Percentiles rank a stretch among this genome's conserved stretches.
phyloP scores from a whole-genome alignment of 1,139 yeast genomes.

The Kodamaea anthophila region DNA sequence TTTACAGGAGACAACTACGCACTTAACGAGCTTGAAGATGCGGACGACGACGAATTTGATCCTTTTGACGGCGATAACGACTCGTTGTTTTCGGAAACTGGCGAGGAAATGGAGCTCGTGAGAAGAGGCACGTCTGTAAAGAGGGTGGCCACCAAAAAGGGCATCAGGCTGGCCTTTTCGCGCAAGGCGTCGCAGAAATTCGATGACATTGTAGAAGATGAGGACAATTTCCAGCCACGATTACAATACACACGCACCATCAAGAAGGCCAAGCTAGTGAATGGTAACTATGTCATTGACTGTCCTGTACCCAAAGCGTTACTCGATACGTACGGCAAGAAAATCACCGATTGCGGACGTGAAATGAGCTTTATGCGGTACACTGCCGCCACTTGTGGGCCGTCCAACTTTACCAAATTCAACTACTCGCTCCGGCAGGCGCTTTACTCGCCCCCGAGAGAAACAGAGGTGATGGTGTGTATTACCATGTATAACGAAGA shows the following conservation, averaged over 20 bases:
- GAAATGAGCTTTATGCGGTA: slow-evolving; percentile 76
- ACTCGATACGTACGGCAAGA: slow-evolving; percentile 47
- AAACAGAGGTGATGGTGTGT: slow-evolving; percentile 68
- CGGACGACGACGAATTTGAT: slow-evolving; percentile 34
- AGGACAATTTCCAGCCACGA: slow-evolving; percentile 38
- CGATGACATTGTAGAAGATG: slow-evolving; percentile 19
- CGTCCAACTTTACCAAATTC: slow-evolving; percentile 51
- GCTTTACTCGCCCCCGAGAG: slow-evolving; percentile 59
- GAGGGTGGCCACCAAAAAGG: slow-evolving; percentile 16
- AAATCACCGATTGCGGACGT: slow-evolving; percentile 42
- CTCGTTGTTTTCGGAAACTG: slow-evolving; percentile 38
- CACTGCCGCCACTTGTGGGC: slow-evolving; percentile 79
- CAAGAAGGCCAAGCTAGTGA: slow-evolving; percentile 49
- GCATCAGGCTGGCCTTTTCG: slow-evolving; percentile 6
- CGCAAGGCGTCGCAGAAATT: not conserved
- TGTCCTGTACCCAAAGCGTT: slow-evolving; percentile 68
- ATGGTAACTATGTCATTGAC: slow-evolving; percentile 72
- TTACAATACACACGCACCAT: slow-evolving; percentile 43
- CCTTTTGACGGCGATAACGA: slow-evolving; percentile 43
- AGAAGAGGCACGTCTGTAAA: slow-evolving; percentile 31
- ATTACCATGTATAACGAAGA: slow-evolving; percentile 80
- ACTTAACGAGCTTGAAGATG: slow-evolving; percentile 39
- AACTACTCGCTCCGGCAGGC: slow-evolving; percentile 64
- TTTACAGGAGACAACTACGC: slow-evolving; percentile 38
- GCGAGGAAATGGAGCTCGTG: slow-evolving; percentile 30